A percentile compares a stretch with the other conserved stretches of the same genome.
phyloP scores from a whole-genome alignment of 371 early-diverging fungal genomes.

The Haplosporangium sp. region DNA sequence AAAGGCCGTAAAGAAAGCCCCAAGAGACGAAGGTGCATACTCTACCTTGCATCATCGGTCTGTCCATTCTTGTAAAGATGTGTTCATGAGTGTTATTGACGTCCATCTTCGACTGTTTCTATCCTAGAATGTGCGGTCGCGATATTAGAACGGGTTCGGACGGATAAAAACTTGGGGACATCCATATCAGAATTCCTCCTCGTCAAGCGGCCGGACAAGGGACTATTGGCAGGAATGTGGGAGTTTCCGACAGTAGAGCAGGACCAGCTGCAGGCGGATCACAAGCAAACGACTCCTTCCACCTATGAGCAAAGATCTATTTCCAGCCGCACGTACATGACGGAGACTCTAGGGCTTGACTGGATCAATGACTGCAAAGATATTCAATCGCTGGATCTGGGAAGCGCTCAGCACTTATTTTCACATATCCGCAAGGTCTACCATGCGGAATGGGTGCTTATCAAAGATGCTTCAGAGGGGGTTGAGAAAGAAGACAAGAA shows the following conservation, averaged over 20 bases:
- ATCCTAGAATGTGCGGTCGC: constrained; percentile 68
- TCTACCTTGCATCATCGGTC: not conserved
- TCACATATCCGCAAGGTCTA: constrained; percentile 78
- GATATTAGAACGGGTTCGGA: constrained; percentile 60
- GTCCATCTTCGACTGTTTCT: too few species aligned
- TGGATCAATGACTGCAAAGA: constrained; percentile 24
- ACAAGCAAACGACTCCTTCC: constrained; percentile 19
- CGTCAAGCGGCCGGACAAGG: constrained; percentile 68
- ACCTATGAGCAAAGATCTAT: constrained; percentile 56
- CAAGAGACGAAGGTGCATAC: constrained; percentile 71
- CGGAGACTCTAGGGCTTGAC: constrained; percentile 34
- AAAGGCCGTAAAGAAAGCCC: constrained; percentile 70
- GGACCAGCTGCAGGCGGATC: constrained; percentile 24
- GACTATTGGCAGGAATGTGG: constrained; percentile 85
- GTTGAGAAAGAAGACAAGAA: not conserved
- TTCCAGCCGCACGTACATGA: constrained; percentile 52
- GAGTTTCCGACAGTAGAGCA: constrained; percentile 78
- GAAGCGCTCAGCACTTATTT: constrained; percentile 73
- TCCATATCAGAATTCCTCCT: constrained; percentile 60
- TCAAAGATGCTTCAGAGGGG: constrained; percentile 34
- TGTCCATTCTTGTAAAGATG: not conserved
- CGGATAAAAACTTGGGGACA: constrained; percentile 4
- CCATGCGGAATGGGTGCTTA: constrained; percentile 65
- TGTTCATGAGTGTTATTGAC: not conserved
- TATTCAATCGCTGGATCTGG: constrained; percentile 59